Conservation (phyloP, 2,329 filamentous ascomycete genomes). For the Fusarium subtropicale region DNA sequence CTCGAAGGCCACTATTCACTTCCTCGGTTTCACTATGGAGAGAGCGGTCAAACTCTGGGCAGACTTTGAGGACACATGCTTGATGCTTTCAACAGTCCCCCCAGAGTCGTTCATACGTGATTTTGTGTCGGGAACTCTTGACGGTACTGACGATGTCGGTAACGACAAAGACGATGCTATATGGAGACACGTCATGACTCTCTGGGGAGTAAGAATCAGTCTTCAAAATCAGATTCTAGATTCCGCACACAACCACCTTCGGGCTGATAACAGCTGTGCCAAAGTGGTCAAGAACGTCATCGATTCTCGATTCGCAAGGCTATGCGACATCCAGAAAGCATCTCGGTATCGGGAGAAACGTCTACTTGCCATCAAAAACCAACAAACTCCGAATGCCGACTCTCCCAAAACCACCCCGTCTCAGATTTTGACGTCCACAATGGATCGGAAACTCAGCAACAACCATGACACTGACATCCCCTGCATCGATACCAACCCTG, state of each 20-base stretch:
- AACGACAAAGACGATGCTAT: not conserved
- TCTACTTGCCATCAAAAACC: constrained; percentile 49
- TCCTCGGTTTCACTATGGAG: not conserved
- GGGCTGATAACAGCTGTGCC: not conserved
- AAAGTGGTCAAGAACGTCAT: not conserved
- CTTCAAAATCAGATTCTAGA: not conserved
- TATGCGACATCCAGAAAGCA: not conserved
- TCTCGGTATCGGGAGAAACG: not conserved
- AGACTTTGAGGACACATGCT: not conserved
- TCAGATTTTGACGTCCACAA: constrained; percentile 61
- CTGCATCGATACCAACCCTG: constrained; percentile 55
- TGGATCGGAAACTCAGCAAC: constrained; percentile 67
- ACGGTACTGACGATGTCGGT: not conserved
- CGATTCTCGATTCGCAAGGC: not conserved
- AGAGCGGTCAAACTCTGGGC: not conserved
- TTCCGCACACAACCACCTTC: not conserved
- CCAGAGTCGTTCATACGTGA: not conserved
- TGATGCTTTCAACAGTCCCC: too few species aligned
- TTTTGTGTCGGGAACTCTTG: not conserved
- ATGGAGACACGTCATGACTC: not conserved
- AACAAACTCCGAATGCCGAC: constrained; percentile 65
- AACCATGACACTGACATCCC: constrained; percentile 61
- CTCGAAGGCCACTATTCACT: not conserved
- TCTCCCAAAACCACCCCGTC: constrained; percentile 60
- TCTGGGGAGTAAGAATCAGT: not conserved